These are phyloP conservation scores for Globisporangium apiculatum DNA, from an alignment of 352 stramenopile species.

Conservation along the genomic window DNA sequence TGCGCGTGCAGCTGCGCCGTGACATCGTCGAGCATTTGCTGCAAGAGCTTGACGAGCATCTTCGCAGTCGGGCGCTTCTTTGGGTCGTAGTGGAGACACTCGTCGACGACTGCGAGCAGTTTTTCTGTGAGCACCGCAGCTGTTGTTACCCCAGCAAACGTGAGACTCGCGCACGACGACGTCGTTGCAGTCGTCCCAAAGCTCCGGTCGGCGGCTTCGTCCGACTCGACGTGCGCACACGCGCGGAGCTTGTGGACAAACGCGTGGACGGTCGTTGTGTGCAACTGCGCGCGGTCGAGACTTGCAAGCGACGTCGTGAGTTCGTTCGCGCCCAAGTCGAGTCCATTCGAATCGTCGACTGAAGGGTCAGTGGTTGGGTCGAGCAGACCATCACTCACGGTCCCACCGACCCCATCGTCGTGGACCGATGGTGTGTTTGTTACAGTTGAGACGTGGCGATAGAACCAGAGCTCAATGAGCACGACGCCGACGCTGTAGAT, in stretches of 20 bases:
- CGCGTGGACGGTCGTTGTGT: conserved; percentile 31
- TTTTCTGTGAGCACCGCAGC: conserved; percentile 35
- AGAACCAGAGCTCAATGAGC: conserved; percentile 51
- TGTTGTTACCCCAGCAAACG: conserved; percentile 12
- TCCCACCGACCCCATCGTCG: conserved; percentile 2
- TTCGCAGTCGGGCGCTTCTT: conserved; percentile 48
- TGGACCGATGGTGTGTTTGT: conserved; percentile 15
- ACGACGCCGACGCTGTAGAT: conserved; percentile 58
- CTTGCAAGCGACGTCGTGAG: conserved; percentile 4
- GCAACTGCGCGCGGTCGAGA: conserved; percentile 9
- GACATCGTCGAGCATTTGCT: conserved; percentile 29
- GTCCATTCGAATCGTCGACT: background rate
- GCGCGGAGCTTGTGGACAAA: conserved; percentile 49
- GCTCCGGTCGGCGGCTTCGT: conserved; percentile 27
- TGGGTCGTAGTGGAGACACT: conserved; percentile 53
- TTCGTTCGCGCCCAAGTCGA: background rate
- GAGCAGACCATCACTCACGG: no score
- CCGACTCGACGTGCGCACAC: conserved; percentile 23
- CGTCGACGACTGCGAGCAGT: conserved; percentile 35
- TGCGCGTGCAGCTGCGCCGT: no score
- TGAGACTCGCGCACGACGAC: conserved; percentile 25
- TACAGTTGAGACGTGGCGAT: conserved; percentile 31
- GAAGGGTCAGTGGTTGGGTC: no score
- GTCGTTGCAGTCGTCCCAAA: conserved; percentile 33
- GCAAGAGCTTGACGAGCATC: conserved; percentile 41